Evolutionary conservation across 2,329 filamentous ascomycete species (phyloP), one percentile per base, ranked within the genome.

Genomic region (Colletotrichum shisoi): DNA sequence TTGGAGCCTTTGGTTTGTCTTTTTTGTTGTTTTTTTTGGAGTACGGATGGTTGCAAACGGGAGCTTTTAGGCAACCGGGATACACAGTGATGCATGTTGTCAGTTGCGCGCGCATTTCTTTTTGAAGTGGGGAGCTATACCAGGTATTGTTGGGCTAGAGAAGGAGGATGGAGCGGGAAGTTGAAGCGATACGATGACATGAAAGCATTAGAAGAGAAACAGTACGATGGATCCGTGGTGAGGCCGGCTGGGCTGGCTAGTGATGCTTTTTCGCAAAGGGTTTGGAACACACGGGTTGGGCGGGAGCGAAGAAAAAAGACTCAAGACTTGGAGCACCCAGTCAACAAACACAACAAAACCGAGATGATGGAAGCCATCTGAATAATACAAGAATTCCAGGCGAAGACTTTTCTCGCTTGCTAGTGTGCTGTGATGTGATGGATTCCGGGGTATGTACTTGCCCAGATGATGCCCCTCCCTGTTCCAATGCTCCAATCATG

Each of bases 121-220:
- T 9, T 34, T 9, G 31, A 34, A 34, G 31, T 34, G 31, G 65
- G 61, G 65, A 61, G 54, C 27, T 49, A 68, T 68, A 68, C 65
- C 65, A 68, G 62, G 64, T 54, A 57, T 58, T 17, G 34, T 53
- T 44, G 31, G 53, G 64, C 53, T 46, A 67, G 61, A 65, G 24
- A 24, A 24, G 44, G 34, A 17, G 27, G 51, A 34, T 34, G 31
- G 31, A 34, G 8, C 31, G 31, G 31, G 8, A 34, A 9, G 31
- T 34, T 34, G 31, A 19, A 59, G 62, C 61, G 64, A 44, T 17
- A 68, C 42, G 65, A 68, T 65, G 56, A 60, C 34, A 68, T 52
- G 65, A 68, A n/a, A 44, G 48, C 54, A 59, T 34, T 68, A 65
- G 65, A 67, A 53, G 34, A 52, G 46, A 46, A 39, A 19, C 45